Evolutionary conservation across 257 asterid genomes (phyloP).

Genomic region (Solanum bulbocastanum): DNA sequence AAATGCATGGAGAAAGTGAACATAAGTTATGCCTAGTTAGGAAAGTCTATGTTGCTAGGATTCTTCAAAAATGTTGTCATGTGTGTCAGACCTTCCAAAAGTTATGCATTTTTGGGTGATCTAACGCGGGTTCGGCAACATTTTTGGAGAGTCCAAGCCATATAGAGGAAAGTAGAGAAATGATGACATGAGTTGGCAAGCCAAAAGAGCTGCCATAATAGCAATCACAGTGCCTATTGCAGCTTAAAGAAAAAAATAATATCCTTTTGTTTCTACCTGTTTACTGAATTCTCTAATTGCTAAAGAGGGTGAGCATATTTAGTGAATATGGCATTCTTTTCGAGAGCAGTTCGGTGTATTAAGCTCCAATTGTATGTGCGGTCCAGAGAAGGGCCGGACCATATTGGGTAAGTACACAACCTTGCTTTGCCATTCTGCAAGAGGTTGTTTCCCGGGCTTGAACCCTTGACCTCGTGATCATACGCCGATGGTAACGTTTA

Average conservation of each 20-base stretch:
- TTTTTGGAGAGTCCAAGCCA: neutral
- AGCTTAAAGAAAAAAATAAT: neutral
- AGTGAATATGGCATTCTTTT: neutral
- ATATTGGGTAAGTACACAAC: neutral
- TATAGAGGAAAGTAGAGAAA: neutral
- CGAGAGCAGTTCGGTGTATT: neutral
- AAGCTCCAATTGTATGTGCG: neutral
- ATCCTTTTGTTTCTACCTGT: neutral
- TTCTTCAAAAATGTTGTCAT: neutral
- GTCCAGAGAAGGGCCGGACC: neutral
- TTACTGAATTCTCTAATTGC: neutral
- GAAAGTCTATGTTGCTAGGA: neutral
- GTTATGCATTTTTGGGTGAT: neutral
- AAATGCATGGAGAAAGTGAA: neutral
- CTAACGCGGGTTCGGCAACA: neutral
- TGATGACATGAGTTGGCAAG: neutral
- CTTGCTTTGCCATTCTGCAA: neutral
- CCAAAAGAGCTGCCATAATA: neutral
- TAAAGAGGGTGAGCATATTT: neutral
- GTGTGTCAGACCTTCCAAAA: neutral
- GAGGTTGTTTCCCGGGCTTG: neutral
- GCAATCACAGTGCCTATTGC: neutral
- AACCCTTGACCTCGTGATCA: neutral
- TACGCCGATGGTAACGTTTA: neutral
- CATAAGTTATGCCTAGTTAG: neutral